Percentiles rank a stretch among this genome's conserved stretches.
Evolutionary conservation across 805 yeast species (phyloP).

Genomic region (Wickerhamomyces mucosus): DNA sequence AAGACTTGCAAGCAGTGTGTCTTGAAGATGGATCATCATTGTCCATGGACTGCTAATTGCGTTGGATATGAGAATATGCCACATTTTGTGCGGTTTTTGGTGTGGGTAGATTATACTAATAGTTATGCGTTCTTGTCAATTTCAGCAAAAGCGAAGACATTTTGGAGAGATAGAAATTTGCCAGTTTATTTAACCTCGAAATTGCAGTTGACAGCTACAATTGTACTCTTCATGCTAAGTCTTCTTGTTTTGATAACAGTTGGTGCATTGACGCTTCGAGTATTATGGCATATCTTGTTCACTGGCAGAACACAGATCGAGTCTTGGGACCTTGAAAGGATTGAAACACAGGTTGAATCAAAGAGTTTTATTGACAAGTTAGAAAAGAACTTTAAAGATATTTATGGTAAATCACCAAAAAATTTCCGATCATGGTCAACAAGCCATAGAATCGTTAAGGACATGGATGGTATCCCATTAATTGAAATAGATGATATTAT

Average conservation of each 20-base stretch:
- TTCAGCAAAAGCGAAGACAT: slow-evolving; percentile 26
- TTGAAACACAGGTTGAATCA: slow-evolving; percentile 53
- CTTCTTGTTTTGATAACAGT: slow-evolving; percentile 55
- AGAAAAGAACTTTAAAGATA: slow-evolving; percentile 29
- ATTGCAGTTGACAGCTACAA: slow-evolving; percentile 43
- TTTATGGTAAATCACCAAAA: slow-evolving; percentile 15
- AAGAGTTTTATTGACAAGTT: slow-evolving; percentile 45
- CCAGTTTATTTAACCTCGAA: slow-evolving; percentile 50
- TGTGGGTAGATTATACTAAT: slow-evolving; percentile 52
- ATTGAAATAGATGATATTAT: slow-evolving; percentile 55
- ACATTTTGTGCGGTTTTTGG: slow-evolving; percentile 67
- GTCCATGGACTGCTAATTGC: slow-evolving; percentile 90
- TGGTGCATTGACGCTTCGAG: slow-evolving; percentile 48
- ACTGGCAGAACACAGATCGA: slow-evolving; percentile 85
- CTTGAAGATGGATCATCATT: slow-evolving; percentile 89
- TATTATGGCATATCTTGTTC: slow-evolving; percentile 41
- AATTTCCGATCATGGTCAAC: slow-evolving; percentile 15
- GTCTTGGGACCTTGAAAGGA: slow-evolving; percentile 83
- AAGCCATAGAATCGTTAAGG: slow-evolving; percentile 6
- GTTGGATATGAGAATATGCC: slow-evolving; percentile 75
- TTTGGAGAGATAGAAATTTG: slow-evolving; percentile 38
- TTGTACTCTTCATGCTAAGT: slow-evolving; percentile 45
- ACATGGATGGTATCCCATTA: slow-evolving; percentile 10
- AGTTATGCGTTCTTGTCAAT: slow-evolving; percentile 36
- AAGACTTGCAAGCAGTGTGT: slow-evolving; percentile 65